phyloP scores from a whole-genome alignment of 2,329 filamentous ascomycete species.

The Drechslerella coelobrocha region DNA sequence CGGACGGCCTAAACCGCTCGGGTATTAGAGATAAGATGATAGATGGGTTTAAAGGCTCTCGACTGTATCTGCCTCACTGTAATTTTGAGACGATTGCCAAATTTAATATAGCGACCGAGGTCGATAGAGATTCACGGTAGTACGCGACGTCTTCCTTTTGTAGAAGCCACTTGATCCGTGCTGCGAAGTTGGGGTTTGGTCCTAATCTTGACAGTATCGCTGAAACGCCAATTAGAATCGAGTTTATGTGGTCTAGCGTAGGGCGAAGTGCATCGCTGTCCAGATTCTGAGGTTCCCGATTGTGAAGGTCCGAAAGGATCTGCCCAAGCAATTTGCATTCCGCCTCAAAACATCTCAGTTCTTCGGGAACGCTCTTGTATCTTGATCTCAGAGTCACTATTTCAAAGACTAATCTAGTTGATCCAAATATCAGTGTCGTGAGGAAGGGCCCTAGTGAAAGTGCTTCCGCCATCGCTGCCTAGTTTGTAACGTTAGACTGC shows the following conservation, averaged over 20 bases:
- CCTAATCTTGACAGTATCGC: not conserved
- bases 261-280: not conserved
- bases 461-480: not conserved
- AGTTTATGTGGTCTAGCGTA: not conserved
- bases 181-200: not conserved
- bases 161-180: conserved; percentile 1
- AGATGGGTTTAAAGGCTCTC: not conserved
- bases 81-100: not conserved
- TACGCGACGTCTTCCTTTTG: not conserved
- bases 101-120: not conserved
- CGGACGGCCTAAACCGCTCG: too few relatives aligned
- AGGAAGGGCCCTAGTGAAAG: not conserved
- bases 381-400: not conserved
- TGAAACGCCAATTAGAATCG: not conserved
- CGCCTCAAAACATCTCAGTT: not conserved
- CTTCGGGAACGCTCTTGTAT: conserved; percentile 2
- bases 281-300: not conserved
- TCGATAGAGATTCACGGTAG: not conserved
- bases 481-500: not conserved
- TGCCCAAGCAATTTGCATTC: not conserved
- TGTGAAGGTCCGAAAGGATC: not conserved
- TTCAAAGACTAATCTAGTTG: not conserved
- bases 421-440: not conserved
- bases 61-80: not conserved
- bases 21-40: too few relatives aligned